Conservation (phyloP, 2,329 filamentous ascomycete genomes). For the Ophiobolus disseminans region DNA sequence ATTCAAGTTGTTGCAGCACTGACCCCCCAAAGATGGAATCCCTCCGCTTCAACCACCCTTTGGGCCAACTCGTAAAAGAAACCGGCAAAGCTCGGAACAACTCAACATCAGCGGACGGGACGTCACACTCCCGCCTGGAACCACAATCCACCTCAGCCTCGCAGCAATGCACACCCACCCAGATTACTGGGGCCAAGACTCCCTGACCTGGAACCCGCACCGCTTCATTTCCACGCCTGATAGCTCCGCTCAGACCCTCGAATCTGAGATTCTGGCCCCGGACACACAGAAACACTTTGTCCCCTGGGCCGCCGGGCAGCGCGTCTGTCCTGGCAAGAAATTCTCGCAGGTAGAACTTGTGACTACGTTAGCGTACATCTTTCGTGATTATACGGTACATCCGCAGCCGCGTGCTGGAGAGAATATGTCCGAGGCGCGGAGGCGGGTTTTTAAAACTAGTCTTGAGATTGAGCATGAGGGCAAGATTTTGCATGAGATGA, state of each 20-base stretch:
- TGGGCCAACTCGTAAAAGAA: slow-evolving; percentile 9
- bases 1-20: too few relatives aligned
- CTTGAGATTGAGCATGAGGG: slow-evolving; percentile 17
- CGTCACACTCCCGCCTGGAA: slow-evolving; percentile 25
- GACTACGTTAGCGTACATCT: slow-evolving; percentile 22
- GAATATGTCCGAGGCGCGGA: slow-evolving; percentile 12
- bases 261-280: slow-evolving; percentile 15
- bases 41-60: slow-evolving; percentile 17
- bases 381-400: slow-evolving; percentile 16
- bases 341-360: slow-evolving; percentile 31
- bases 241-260: slow-evolving; percentile 3
- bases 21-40: too few relatives aligned
- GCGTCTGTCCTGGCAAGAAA: slow-evolving; percentile 29
- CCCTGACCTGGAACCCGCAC: slow-evolving; percentile 34
- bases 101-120: slow-evolving; percentile 5
- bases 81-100: slow-evolving; percentile 4
- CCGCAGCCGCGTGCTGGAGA: slow-evolving; percentile 15
- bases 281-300: slow-evolving; percentile 19
- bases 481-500: slow-evolving; percentile 17
- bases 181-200: slow-evolving; percentile 32
- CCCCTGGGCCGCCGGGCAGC: slow-evolving; percentile 21
- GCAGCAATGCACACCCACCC: slow-evolving; percentile 37
- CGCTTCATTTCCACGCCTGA: slow-evolving; percentile 18
- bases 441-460: slow-evolving; percentile 6
- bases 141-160: slow-evolving; percentile 14